Evolutionary conservation across 2,329 filamentous ascomycete species (phyloP).

Genomic region (Aspergillus sergii): DNA sequence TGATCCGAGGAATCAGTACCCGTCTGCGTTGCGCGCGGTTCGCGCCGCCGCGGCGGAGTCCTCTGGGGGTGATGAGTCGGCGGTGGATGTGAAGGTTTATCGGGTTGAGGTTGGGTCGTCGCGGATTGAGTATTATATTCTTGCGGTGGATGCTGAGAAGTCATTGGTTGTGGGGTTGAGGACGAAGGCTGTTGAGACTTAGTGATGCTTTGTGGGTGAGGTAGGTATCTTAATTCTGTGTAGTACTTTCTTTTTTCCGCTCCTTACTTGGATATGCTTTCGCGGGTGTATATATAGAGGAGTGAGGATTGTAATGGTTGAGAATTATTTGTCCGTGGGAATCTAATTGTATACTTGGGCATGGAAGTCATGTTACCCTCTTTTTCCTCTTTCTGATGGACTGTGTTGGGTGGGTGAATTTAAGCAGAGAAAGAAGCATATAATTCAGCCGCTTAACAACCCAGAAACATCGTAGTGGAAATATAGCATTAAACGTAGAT

Average conservation of each 20-base stretch:
- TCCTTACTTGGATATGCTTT: too few species aligned
- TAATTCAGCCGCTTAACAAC: not conserved
- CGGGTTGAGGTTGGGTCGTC: conserved; percentile 64
- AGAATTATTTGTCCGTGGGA: not conserved
- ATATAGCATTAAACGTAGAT: not conserved
- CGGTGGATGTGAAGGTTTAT: conserved; percentile 73
- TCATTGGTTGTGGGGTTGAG: conserved; percentile 74
- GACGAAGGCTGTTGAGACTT: conserved; percentile 75
- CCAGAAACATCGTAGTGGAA: not conserved
- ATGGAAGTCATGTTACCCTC: not conserved
- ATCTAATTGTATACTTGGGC: not conserved
- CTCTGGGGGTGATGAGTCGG: conserved; percentile 31
- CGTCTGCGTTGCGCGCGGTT: conserved; percentile 55
- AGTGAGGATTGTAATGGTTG: not conserved
- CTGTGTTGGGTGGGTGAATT: not conserved
- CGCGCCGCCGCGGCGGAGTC: conserved; percentile 34
- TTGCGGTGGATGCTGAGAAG: conserved; percentile 63
- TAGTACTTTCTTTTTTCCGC: too few species aligned
- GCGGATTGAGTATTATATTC: conserved; percentile 77
- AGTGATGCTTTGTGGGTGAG: not conserved
- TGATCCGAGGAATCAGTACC: conserved; percentile 72
- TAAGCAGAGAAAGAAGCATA: not conserved
- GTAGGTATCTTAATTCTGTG: too few species aligned
- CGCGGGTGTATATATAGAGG: not conserved
- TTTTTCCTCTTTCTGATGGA: not conserved